Base-by-base conservation (phyloP, 352 stramenopile genomes). In the Globisporangium okanoganense region DNA sequence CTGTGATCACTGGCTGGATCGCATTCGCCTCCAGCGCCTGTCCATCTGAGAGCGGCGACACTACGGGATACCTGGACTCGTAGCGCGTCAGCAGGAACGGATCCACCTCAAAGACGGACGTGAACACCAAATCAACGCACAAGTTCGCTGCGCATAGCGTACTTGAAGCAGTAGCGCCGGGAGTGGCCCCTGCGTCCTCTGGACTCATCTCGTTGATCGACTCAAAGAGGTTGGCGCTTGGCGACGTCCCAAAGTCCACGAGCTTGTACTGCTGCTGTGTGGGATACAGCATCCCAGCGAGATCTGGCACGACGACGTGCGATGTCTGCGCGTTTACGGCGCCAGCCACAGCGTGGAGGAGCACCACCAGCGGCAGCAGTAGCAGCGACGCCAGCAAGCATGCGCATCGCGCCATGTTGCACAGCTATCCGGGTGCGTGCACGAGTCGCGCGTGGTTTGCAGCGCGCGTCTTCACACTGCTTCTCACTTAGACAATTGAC, bases 231-330 rank as follows among this genome's bases (percentile, higher is more conserved):
- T 41, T 56, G 3, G 51, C 40, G 7, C 41, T 41, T 22, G 3
- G 14, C 5, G 61, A 58, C 6, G 59, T 47, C 2, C 58, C 65
- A 52, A 78, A 78, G n/a, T 20, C 48, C 6, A 68, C 57, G 36
- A 27, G 50, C 29, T 61, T 60, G 16, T 25, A 47, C 8, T 66
- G 25, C 25, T 40, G 25, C 14, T 36, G 25, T 16, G 29, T 36
- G 52, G 64, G 65, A 27, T 70, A 78, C 44, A 78, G 63, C 51
- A 67, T 69, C 4, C 65, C 68, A 0, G 62, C 68, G 38, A 78
- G 20, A 43, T 76, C 62, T 4, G 71, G 71, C 10, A 71, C 44
- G 22, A 65, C 62, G 24, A 78, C 43, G n/a, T 62, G 64, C n/a
- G 36, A 24, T 13, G 24, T 29, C 14, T 50, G 40, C 18, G 36